Percentiles rank a stretch among this genome's conserved stretches.
These are phyloP conservation scores for Quercus wislizeni DNA, from an alignment of 306 rosid genomes.

Conservation along the genomic window DNA sequence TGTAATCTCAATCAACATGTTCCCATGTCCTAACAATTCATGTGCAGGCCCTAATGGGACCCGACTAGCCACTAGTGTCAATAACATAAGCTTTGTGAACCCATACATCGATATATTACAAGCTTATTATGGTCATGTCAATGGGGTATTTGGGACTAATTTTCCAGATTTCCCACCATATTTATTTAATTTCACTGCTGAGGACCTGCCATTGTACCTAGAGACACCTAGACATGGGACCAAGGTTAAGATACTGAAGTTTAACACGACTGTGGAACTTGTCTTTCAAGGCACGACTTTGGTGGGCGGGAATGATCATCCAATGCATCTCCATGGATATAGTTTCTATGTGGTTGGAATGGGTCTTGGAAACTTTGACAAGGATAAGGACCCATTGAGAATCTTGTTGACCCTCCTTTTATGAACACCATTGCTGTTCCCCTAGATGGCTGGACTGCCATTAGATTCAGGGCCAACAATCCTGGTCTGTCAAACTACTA, in stretches of 20 bases:
- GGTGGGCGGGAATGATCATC: slow-evolving; percentile 29
- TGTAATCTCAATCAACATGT: slow-evolving; percentile 14
- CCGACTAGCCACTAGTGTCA: slow-evolving; percentile 17
- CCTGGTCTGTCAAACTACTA: slow-evolving; percentile 12
- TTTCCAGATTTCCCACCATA: slow-evolving; percentile 25
- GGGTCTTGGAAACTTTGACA: slow-evolving; percentile 31
- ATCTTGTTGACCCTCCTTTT: slow-evolving; percentile 34
- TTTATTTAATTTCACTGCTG: slow-evolving; percentile 23
- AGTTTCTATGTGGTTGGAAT: slow-evolving; percentile 27
- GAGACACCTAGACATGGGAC: slow-evolving; percentile 19
- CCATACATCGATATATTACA: slow-evolving; percentile 28
- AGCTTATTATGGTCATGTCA: slow-evolving; percentile 19
- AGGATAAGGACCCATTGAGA: slow-evolving; percentile 21
- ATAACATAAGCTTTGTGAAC: slow-evolving; percentile 32
- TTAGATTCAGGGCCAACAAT: slow-evolving; percentile 32
- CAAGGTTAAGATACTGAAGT: slow-evolving; percentile 27
- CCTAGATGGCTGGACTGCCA: slow-evolving; percentile 21
- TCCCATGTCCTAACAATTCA: slow-evolving; percentile 17
- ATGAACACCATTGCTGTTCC: slow-evolving; percentile 29
- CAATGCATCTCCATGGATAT: slow-evolving; percentile 36
- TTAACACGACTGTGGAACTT: slow-evolving; percentile 23
- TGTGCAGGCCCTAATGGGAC: slow-evolving; percentile 30
- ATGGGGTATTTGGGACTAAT: slow-evolving; percentile 11
- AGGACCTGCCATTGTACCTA: slow-evolving; percentile 10
- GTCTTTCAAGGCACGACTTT: slow-evolving; percentile 32